Evolutionary conservation across 2,329 filamentous ascomycete species (phyloP), one percentile per base, ranked within the genome.

Genomic region (Cyphellophora europaea): DNA sequence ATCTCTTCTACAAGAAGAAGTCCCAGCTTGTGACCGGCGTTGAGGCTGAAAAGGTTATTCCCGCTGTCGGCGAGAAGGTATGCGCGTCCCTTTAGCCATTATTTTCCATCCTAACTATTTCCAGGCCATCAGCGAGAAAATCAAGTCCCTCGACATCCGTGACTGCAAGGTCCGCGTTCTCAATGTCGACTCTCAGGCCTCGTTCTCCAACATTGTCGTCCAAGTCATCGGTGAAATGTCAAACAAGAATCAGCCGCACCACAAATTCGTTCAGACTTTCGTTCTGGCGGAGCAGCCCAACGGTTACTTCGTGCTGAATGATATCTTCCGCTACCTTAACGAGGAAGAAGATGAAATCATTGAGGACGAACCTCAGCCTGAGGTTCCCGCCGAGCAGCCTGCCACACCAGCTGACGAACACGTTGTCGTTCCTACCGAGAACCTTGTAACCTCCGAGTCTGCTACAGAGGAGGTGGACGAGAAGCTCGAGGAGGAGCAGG

Each of bases 201-300:
- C 89, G 6, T 82, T 79, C 59, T 78, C 88, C 43, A 93, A 88
- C 66, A 96, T 98, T 50, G 79, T 98, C 51, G 93, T 98, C 53
- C 88, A 94, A 62, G 91, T 96, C 52, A 95, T 98, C 56, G 91
- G 91, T 47, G 89, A 96, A 65, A 93, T 91, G 53, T 94, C 88
- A 53, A 95, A 93, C 75, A 93, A 93, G 63, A 78, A 77, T 32
- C 79, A 80, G 45, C 84, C 91, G 40, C 85, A 89, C 53, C 88
- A 84, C 69, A 95, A 95, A 62, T 98, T 98, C 55, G 82, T 88
- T 27, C 91, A 98, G 71, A 96, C 89, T 34, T 98, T 98, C 52
- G 85, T 98, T 44, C 82, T 98, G 44, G 91, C 91, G 32, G 79
- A 89, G 61, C 91, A 98, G 66, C 86, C 86, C 32, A 93, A 89